Base-by-base conservation (phyloP, 306 rosid genomes). In the Pterocarpus macrocarpus region DNA sequence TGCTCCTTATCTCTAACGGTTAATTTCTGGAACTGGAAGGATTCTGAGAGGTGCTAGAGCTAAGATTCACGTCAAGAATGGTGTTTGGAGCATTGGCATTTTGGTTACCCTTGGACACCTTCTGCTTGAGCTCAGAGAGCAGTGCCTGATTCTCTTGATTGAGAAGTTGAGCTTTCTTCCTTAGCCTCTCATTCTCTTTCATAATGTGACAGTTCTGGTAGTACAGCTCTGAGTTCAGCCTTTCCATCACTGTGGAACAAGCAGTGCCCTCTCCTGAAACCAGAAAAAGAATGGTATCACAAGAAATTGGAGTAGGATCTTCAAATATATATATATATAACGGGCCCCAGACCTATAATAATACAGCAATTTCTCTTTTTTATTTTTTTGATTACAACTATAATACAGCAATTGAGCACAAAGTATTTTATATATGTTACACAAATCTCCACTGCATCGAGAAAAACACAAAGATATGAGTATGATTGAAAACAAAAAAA, bases 71-170 rank as follows among this genome's bases (percentile, higher is more conserved):
- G 45, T 94, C 98, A 81, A 91, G 89, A 63, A 81, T 79, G 28
- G 79, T 68, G 78, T 74, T 88, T 72, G 90, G 16, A 63, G 77
- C 85, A 80, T 84, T 88, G 67, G 11, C 45, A 30, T 85, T 88
- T 8, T 80, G 2, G 55, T 84, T 87, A 12, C 83, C 85, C 64
- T 88, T 90, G 2, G 93, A 84, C 13, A 95, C 87, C 85, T 93
- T 93, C 89, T 93, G 90, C 79, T 93, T 91, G 41, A 95, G 93
- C 85, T 95, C 96, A 45, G 94, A 85, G 53, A 95, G 97, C 45
- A 95, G 90, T 3, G 78, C 89, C 57, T 95, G 98, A 80, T 95
- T 95, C 92, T 95, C 99, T 75, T 95, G 97, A 80, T 95, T 91
- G 22, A 95, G 94, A 85, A 89, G 36, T 65, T 93, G 94, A 5